A percentile compares a stretch with the other conserved stretches of the same genome.
phyloP scores from a whole-genome alignment of 2,329 filamentous ascomycete genomes.

The Colletotrichum coccodes region DNA sequence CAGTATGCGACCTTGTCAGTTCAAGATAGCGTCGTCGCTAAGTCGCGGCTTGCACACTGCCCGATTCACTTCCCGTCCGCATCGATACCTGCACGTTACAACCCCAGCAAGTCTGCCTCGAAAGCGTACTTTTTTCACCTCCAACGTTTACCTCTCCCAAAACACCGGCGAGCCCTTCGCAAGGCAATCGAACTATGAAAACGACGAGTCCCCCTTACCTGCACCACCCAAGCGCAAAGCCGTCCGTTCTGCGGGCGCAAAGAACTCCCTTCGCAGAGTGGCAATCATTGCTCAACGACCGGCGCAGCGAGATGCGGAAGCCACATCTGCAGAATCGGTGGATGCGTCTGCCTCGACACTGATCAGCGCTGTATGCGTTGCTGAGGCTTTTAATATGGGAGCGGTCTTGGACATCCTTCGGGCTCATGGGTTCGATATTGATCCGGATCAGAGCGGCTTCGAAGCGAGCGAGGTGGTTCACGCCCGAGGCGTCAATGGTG shows the following conservation, averaged over 20 bases:
- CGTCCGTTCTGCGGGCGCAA: constrained; percentile 58
- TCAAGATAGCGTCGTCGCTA: constrained; percentile 24
- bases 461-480: constrained; percentile 72
- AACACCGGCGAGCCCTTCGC: constrained; percentile 43
- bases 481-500: constrained; percentile 69
- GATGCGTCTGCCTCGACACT: constrained; percentile 52
- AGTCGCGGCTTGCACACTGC: constrained; percentile 27
- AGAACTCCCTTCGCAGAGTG: constrained; percentile 84
- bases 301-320: constrained; percentile 48
- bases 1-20: constrained; percentile 27
- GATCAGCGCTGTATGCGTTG: constrained; percentile 70
- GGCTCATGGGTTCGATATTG: constrained; percentile 68
- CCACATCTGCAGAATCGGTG: constrained; percentile 48
- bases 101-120: constrained; percentile 56
- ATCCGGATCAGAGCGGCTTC: constrained; percentile 70
- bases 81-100: constrained; percentile 58
- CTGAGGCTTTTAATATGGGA: constrained; percentile 73
- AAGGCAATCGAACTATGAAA: constrained; percentile 22
- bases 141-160: constrained; percentile 65
- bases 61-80: constrained; percentile 27
- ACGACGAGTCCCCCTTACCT: neutral
- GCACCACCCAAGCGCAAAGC: constrained; percentile 55
- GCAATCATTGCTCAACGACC: constrained; percentile 83
- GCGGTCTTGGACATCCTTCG: constrained; percentile 66
- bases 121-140: constrained; percentile 73